Evolutionary conservation across 169 alveolate genomes (phyloP).

Genomic region (Eimeria brunetti): DNA sequence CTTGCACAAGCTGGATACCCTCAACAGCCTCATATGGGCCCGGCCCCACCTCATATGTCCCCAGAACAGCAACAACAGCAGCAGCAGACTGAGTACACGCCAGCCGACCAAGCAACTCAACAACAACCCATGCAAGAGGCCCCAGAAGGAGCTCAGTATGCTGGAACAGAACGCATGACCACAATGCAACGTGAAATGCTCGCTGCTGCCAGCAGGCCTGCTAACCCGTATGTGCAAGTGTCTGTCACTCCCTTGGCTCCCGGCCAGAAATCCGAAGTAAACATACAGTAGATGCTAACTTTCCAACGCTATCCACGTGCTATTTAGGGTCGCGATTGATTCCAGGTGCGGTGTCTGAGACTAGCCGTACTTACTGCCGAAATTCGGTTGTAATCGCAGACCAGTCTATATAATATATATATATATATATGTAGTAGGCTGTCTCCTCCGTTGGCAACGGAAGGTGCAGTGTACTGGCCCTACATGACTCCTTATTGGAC

Average conservation of each 20-base stretch:
- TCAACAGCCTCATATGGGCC: constrained; percentile 63
- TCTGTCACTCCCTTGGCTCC: constrained; percentile 78
- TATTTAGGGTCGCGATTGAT: constrained; percentile 69
- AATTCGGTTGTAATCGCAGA: constrained; percentile 17
- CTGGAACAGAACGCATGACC: constrained; percentile 55
- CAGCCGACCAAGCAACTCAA: background rate
- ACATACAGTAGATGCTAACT: constrained; percentile 37
- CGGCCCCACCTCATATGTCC: constrained; percentile 2
- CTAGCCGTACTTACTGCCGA: background rate
- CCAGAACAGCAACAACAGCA: constrained; percentile 20
- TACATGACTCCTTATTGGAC: background rate
- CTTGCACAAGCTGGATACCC: constrained; percentile 81
- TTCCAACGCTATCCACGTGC: background rate
- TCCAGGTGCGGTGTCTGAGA: background rate
- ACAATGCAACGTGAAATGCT: constrained; percentile 63
- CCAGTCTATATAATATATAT: background rate
- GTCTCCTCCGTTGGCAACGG: background rate
- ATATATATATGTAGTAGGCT: background rate
- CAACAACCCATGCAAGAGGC: constrained; percentile 33
- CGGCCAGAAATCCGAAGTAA: constrained; percentile 72
- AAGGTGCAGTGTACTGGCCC: constrained; percentile 12
- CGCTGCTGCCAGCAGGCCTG: constrained; percentile 38
- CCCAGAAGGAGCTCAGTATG: constrained; percentile 10
- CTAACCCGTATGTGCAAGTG: constrained; percentile 70
- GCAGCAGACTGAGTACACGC: background rate